phyloP scores from a whole-genome alignment of 1,284 basidiomycete genomes.

The Pseudozyma sp. region DNA sequence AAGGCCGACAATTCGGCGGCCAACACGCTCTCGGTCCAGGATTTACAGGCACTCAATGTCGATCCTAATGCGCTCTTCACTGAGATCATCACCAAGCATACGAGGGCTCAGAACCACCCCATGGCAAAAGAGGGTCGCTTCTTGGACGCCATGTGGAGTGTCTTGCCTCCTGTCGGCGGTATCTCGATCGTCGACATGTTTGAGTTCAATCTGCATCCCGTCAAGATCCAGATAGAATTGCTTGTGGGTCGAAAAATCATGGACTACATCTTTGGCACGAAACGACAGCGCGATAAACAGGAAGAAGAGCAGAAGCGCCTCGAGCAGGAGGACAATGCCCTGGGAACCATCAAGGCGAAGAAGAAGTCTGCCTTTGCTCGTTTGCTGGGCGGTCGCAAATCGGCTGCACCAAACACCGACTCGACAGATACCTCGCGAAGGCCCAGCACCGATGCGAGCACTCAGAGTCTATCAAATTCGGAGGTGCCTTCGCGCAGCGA shows the following conservation, averaged over 20 bases:
- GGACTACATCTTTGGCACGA: constrained; percentile 81
- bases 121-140: constrained; percentile 63
- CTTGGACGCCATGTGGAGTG: constrained; percentile 60
- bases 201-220: constrained; percentile 83
- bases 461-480: constrained; percentile 10
- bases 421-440: constrained; percentile 9
- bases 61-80: constrained; percentile 85
- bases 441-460: constrained; percentile 19
- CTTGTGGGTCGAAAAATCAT: constrained; percentile 83
- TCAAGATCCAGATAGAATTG: constrained; percentile 80
- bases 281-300: constrained; percentile 49
- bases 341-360: constrained; percentile 20
- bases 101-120: constrained; percentile 40
- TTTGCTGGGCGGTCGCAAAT: constrained; percentile 29
- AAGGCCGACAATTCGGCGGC: constrained; percentile 89
- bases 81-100: constrained; percentile 83
- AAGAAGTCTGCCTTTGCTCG: constrained; percentile 51
- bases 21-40: constrained; percentile 80
- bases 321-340: constrained; percentile 14
- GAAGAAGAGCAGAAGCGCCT: constrained; percentile 47
- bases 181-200: constrained; percentile 90
- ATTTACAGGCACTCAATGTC: constrained; percentile 86
- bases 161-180: constrained; percentile 81
- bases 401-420: constrained; percentile 7
- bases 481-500: constrained; percentile 6